Base-by-base conservation (phyloP, 176 grass and related monocot species). In the Hsuehochloa calcarea region DNA sequence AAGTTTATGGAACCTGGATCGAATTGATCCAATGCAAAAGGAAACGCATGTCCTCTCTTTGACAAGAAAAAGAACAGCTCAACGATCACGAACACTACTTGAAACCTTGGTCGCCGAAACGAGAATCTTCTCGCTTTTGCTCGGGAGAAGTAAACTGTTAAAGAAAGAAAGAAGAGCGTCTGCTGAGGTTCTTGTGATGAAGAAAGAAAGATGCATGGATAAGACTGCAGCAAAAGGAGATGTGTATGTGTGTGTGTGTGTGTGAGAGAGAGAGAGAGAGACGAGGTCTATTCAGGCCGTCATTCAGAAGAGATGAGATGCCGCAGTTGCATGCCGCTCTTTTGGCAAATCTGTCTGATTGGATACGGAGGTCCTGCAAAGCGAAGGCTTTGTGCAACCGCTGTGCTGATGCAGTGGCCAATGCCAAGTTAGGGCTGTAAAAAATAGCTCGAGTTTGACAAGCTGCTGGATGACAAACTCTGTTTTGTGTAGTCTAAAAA, bases 1-100 rank as follows among this genome's bases (percentile, higher is more conserved):
- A 0, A 16, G 45, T 23, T 46, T 69, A 76, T 74, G 88, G 69
- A 89, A 39, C 60, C 60, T 65, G 80, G 80, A 79, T 81, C 43
- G 77, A 70, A 75, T 55, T 55, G 74, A 90, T 90, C 85, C 74
- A 70, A 84, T 84, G 75, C 64, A 80, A 78, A 86, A 75, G 47
- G 17, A 8, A 9, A 60, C 11, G 49, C 69, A 74, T 85, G 55
- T 55, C 19, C 27, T 55, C 64, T 34, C 83, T 20, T 82, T 72
- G 45, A 63, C 79, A 49, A 22, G 40, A 29, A 46, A 51, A 31
- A 41, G 27, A 64, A 23, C 16, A 12, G 8, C 20, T 45, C 88
- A 76, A 87, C 80, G 89, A 87, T 87, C 85, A 19, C 50, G 5
- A 15, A 27, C 88, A 25, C 52, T 26, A 19, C 35, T 45, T 2